Evolutionary conservation across 768 basidiomycete species (phyloP).

Genomic region (Boletellus ananiceps): DNA sequence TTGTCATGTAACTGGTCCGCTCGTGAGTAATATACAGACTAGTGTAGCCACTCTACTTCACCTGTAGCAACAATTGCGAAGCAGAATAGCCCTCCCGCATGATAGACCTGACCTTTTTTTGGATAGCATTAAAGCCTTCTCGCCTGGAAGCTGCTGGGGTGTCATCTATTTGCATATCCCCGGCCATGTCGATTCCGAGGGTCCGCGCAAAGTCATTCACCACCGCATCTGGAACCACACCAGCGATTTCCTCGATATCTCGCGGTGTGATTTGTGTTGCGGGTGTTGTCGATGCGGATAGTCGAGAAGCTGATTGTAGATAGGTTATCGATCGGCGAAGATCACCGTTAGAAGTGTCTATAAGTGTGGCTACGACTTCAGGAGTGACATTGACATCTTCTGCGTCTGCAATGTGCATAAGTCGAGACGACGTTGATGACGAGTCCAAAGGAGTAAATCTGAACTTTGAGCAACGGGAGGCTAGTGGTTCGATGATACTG

Average conservation of each 20-base stretch:
- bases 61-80: conserved; percentile 84
- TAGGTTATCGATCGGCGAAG: conserved; percentile 96
- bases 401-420: conserved; percentile 72
- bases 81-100: conserved; percentile 92
- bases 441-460: conserved; percentile 91
- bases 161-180: conserved; percentile 49
- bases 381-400: conserved; percentile 61
- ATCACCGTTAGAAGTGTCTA: conserved; percentile 83
- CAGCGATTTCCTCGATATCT: conserved; percentile 96
- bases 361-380: conserved; percentile 66
- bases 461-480: conserved; percentile 99
- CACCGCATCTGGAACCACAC: conserved; percentile 78
- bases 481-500: conserved; percentile 97
- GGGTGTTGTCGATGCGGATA: conserved; percentile 69
- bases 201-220: conserved; percentile 64
- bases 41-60: conserved; percentile 31
- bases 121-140: conserved; percentile 56
- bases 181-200: conserved; percentile 66
- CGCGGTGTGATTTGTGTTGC: conserved; percentile 67
- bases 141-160: conserved; percentile 19
- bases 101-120: conserved; percentile 66
- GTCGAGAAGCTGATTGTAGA: conserved; percentile 89
- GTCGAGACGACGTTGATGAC: conserved; percentile 65
- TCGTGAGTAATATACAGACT: conserved; percentile 7
- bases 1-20: conserved; percentile 78